Conservation (phyloP, 352 stramenopile species). For the Globisporangium radiosum region DNA sequence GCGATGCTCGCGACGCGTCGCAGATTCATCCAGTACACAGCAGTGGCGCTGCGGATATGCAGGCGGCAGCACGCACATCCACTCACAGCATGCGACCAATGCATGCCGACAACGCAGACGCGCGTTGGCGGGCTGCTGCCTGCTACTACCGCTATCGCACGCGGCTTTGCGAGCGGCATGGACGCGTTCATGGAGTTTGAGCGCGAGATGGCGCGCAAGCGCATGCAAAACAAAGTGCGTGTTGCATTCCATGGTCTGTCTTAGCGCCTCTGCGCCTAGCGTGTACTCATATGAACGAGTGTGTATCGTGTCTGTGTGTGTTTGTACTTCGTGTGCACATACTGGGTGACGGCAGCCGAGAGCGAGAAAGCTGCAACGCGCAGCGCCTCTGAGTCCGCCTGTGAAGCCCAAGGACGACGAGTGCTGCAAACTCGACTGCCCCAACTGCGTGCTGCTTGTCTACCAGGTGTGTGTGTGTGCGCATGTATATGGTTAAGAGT, state of each 20-base stretch:
- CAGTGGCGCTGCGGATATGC: background rate
- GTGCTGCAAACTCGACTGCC: conserved; percentile 79
- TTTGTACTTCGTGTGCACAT: background rate
- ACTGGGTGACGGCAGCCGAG: conserved; percentile 10
- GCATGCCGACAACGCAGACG: background rate
- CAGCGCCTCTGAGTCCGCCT: conserved; percentile 39
- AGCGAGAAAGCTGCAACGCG: conserved; percentile 7
- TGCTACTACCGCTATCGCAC: background rate
- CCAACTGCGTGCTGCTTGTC: conserved; percentile 81
- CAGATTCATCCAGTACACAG: background rate
- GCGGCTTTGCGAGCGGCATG: conserved; percentile 40
- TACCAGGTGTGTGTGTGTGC: conserved; percentile 49
- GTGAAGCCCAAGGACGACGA: conserved; percentile 70
- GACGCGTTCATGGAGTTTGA: conserved; percentile 86
- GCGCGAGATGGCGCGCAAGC: conserved; percentile 71
- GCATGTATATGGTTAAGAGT: too few relatives aligned
- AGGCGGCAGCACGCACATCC: background rate
- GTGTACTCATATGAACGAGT: background rate
- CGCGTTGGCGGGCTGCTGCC: background rate
- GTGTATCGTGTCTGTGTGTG: background rate
- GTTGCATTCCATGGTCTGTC: background rate
- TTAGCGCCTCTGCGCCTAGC: too few relatives aligned
- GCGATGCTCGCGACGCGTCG: conserved; percentile 1
- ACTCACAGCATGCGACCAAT: background rate
- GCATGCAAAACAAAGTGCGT: conserved; percentile 28